Conservation (phyloP, 345 rosid genomes). For the Salix arbutifolia region DNA sequence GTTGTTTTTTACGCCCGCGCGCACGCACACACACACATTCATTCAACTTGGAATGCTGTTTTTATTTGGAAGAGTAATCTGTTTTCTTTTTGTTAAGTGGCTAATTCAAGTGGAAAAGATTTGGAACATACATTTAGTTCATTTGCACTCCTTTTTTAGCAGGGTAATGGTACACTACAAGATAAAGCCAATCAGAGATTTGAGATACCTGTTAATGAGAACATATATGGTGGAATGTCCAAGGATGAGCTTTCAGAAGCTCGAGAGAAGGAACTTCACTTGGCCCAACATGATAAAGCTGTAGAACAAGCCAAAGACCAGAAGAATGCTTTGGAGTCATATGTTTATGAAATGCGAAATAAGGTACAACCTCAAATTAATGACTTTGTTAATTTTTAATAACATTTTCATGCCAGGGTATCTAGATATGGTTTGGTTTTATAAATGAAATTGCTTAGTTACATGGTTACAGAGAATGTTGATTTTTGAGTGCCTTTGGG, state of each 20-base stretch:
- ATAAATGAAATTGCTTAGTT: not conserved
- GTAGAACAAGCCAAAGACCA: slow-evolving; percentile 66
- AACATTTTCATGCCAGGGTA: not conserved
- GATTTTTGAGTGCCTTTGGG: not conserved
- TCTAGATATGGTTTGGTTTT: not conserved
- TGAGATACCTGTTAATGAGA: slow-evolving; percentile 53
- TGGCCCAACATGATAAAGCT: slow-evolving; percentile 59
- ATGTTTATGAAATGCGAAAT: slow-evolving; percentile 78
- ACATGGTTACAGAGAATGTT: not conserved
- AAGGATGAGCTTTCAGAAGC: slow-evolving; percentile 52
- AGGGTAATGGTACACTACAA: slow-evolving; percentile 34
- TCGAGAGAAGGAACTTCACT: slow-evolving; percentile 48
- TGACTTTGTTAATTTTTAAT: not conserved
- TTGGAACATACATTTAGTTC: not conserved
- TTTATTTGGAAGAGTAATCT: not conserved
- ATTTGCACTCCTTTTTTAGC: slow-evolving; percentile 10
- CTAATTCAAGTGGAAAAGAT: not conserved
- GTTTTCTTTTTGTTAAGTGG: no score
- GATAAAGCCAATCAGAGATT: slow-evolving; percentile 41
- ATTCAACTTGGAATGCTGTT: not conserved
- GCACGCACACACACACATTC: not conserved
- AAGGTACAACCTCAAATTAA: slow-evolving; percentile 44
- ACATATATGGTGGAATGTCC: slow-evolving; percentile 47
- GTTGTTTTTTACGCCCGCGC: not conserved
- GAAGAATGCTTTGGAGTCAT: slow-evolving; percentile 74